Percentiles rank a stretch among this genome's conserved stretches.
These are phyloP conservation scores for Hansfordia pulvinata DNA, from an alignment of 2,329 filamentous ascomycete genomes.

Conservation along the genomic window DNA sequence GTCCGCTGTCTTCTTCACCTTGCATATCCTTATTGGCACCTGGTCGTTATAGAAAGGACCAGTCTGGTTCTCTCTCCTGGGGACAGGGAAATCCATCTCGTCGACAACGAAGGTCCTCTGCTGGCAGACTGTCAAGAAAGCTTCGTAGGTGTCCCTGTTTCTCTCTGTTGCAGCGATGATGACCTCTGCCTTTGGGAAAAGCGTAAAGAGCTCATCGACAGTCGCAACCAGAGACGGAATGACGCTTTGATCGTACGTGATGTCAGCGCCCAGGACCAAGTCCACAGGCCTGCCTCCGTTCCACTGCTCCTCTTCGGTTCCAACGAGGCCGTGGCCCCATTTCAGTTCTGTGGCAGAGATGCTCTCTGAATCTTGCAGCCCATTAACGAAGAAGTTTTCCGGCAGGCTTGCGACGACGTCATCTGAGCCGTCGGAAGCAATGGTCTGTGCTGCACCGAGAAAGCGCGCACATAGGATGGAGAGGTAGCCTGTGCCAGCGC, in stretches of 20 bases:
- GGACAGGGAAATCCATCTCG: conserved; percentile 27
- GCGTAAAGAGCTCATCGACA: conserved; percentile 43
- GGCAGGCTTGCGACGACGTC: conserved; percentile 55
- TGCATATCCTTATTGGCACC: conserved; percentile 45
- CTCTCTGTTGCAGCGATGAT: conserved; percentile 59
- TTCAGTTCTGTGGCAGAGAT: conserved; percentile 41
- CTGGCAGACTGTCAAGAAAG: conserved; percentile 47
- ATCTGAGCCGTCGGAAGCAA: conserved; percentile 63
- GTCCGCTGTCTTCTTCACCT: conserved; percentile 20
- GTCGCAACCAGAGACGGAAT: conserved; percentile 53
- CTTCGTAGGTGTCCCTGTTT: conserved; percentile 54
- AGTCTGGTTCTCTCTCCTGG: conserved; percentile 25
- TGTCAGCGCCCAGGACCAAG: conserved; percentile 60
- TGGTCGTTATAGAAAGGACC: conserved; percentile 52
- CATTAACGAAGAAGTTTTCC: conserved; percentile 57
- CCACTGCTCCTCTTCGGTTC: conserved; percentile 41
- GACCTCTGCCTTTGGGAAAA: conserved; percentile 41
- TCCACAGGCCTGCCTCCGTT: conserved; percentile 36
- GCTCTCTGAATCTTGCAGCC: conserved; percentile 32
- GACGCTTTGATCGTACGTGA: conserved; percentile 58
- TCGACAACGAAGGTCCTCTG: conserved; percentile 27
- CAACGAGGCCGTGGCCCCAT: conserved; percentile 50
- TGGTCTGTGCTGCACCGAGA: conserved; percentile 42
- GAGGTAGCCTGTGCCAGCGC: conserved; percentile 64
- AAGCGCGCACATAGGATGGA: conserved; percentile 61